These are phyloP conservation scores for Endoconidiophora laricicola DNA, from an alignment of 2,329 filamentous ascomycete species.

Conservation along the genomic window DNA sequence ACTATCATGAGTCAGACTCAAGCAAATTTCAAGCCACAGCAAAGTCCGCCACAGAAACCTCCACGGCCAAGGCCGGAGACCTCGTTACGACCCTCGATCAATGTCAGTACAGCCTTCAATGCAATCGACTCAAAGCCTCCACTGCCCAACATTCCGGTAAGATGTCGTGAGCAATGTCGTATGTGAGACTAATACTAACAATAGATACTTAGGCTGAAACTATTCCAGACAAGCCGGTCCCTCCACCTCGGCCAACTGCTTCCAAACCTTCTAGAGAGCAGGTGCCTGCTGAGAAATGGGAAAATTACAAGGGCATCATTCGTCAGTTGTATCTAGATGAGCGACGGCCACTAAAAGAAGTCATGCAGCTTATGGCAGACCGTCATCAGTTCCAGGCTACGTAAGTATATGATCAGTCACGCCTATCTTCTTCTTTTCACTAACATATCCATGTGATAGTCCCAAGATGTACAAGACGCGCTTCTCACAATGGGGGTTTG, in stretches of 20 bases:
- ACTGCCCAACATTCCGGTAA: background rate
- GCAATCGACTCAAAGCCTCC: background rate
- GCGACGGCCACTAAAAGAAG: conserved; percentile 33
- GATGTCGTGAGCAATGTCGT: background rate
- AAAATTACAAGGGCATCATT: conserved; percentile 30
- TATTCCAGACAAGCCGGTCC: conserved; percentile 3
- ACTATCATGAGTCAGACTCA: conserved; percentile 6
- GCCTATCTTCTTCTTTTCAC: background rate
- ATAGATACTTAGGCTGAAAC: background rate
- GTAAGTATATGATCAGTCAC: conserved; percentile 20
- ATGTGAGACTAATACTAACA: background rate
- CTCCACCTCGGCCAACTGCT: conserved; percentile 7
- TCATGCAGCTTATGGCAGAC: conserved; percentile 34
- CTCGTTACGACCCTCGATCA: background rate
- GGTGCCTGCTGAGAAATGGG: conserved; percentile 31
- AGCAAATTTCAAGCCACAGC: conserved; percentile 14
- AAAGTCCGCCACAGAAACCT: conserved; percentile 5
- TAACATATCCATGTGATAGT: conserved; percentile 18
- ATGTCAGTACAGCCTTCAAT: background rate
- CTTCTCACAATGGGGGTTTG: conserved; percentile 38
- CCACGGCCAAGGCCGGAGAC: conserved; percentile 3
- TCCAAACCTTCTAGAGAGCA: conserved; percentile 22
- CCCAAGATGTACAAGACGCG: conserved; percentile 41
- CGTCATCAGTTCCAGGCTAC: conserved; percentile 32
- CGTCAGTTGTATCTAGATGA: conserved; percentile 31